These are phyloP conservation scores for Trichoderma afroharzianum DNA, from an alignment of 2,329 filamentous ascomycete species.

Conservation along the genomic window DNA sequence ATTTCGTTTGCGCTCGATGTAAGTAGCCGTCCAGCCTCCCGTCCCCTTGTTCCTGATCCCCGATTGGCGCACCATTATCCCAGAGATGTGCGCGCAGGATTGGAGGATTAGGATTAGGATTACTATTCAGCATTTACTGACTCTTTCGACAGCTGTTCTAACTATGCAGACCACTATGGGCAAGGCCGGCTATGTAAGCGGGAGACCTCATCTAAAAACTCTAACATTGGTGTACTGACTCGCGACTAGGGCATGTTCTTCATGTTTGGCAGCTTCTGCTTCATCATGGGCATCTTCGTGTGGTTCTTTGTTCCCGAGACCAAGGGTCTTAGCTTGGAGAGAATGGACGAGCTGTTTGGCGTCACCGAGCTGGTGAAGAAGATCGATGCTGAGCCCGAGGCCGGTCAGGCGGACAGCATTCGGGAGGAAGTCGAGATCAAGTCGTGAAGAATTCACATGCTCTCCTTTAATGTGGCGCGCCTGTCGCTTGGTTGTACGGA, in stretches of 20 bases:
- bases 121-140: background rate
- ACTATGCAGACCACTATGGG: conserved; percentile 60
- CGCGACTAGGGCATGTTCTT: conserved; percentile 56
- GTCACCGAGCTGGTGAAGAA: conserved; percentile 43
- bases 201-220: background rate
- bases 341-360: conserved; percentile 65
- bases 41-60: background rate
- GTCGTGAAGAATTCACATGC: conserved; percentile 5
- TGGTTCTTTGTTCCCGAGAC: conserved; percentile 69
- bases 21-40: conserved; percentile 14
- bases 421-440: conserved; percentile 24
- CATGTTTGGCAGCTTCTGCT: conserved; percentile 64
- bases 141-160: conserved; percentile 46
- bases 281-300: conserved; percentile 62
- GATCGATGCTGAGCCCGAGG: conserved; percentile 31
- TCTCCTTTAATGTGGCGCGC: background rate
- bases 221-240: background rate
- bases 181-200: conserved; percentile 38
- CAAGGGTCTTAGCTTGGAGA: conserved; percentile 61
- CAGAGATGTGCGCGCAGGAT: background rate
- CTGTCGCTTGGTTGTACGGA: background rate
- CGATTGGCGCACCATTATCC: background rate
- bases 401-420: conserved; percentile 26
- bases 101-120: background rate
- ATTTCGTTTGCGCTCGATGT: conserved; percentile 65